Conservation (phyloP, 345 rosid genomes). For the Eucalyptus erythrocorys region DNA sequence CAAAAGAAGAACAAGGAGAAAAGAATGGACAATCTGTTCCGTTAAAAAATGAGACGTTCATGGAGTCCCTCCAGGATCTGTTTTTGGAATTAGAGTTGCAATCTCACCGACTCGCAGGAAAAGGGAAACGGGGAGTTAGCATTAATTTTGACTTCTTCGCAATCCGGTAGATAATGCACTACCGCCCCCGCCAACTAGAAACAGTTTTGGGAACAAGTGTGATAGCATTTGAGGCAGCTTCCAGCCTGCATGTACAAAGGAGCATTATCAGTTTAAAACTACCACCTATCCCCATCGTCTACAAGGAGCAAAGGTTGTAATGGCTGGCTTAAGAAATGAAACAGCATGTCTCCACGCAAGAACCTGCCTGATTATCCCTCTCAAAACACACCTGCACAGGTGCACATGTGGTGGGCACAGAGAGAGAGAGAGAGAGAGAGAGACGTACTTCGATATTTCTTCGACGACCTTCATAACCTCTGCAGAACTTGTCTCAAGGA, state of each 20-base stretch:
- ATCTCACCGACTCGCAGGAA: neutral
- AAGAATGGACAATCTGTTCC: neutral
- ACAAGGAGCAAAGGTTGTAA: neutral
- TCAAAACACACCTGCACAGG: neutral
- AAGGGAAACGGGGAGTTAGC: neutral
- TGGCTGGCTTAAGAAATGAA: neutral
- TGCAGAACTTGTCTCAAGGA: constrained; percentile 75
- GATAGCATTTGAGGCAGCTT: constrained; percentile 65
- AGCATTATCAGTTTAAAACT: neutral
- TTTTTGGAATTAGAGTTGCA: neutral
- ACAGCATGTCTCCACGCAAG: neutral
- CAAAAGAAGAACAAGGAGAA: neutral
- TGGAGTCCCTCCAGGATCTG: neutral
- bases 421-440: neutral
- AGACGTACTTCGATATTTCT: constrained; percentile 66
- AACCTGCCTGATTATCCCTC: neutral
- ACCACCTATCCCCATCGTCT: neutral
- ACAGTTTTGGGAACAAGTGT: constrained; percentile 61
- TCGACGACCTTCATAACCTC: constrained; percentile 77
- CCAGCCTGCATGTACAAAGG: constrained; percentile 40
- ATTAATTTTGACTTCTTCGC: neutral
- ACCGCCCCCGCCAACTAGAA: constrained; percentile 66
- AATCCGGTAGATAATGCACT: neutral
- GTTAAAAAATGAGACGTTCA: neutral
- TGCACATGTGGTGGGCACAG: neutral